phyloP scores from a whole-genome alignment of 2,329 filamentous ascomycete genomes.

The Pseudocercospora pini-densiflorae region DNA sequence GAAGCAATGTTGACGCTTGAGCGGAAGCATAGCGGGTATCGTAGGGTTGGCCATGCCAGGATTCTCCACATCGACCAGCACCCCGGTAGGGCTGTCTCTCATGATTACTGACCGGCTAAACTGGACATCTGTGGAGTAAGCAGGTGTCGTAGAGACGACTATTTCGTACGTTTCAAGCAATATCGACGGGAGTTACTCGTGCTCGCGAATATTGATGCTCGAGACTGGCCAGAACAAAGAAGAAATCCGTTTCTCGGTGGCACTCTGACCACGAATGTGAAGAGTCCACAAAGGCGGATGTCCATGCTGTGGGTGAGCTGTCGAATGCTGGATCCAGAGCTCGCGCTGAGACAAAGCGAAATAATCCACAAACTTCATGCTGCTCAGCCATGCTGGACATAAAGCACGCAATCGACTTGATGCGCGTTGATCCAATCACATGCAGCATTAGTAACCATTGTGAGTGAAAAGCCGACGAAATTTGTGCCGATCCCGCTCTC shows the following conservation, averaged over 20 bases:
- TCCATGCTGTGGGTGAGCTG: too few species aligned
- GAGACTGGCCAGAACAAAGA: too few species aligned
- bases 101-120: too few species aligned
- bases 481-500: conserved; percentile 17
- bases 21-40: neutral
- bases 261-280: too few species aligned
- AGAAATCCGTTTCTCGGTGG: too few species aligned
- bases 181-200: too few species aligned
- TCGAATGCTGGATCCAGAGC: too few species aligned
- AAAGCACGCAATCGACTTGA: neutral
- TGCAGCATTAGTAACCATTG: neutral
- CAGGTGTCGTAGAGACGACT: neutral
- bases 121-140: too few species aligned
- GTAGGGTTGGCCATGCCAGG: neutral
- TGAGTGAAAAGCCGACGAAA: neutral
- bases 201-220: too few species aligned
- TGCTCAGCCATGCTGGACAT: neutral
- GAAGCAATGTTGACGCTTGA: neutral
- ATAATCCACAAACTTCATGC: too few species aligned
- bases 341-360: too few species aligned
- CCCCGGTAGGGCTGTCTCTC: neutral
- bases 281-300: too few species aligned
- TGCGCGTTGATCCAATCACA: neutral
- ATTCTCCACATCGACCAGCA: neutral
- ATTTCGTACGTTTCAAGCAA: neutral